phyloP scores from a whole-genome alignment of 2,329 filamentous ascomycete genomes.

The Ceratocystis eucalypticola region DNA sequence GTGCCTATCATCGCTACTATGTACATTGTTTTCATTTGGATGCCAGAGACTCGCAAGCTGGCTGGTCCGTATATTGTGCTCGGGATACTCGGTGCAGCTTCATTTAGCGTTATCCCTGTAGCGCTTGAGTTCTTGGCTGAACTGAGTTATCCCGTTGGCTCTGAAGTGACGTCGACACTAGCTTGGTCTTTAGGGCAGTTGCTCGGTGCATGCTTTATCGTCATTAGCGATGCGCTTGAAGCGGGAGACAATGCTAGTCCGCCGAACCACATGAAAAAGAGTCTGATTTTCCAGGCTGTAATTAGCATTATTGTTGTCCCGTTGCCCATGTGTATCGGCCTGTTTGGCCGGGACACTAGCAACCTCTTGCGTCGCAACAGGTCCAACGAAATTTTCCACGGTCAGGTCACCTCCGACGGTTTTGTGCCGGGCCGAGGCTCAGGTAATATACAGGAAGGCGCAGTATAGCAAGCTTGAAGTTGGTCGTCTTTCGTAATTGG shows the following conservation, averaged over 20 bases:
- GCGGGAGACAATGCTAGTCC: conserved; percentile 40
- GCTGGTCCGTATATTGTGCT: conserved; percentile 62
- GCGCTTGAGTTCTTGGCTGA: conserved; percentile 79
- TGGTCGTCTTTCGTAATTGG: not conserved
- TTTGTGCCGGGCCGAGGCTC: not conserved
- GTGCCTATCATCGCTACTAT: conserved; percentile 59
- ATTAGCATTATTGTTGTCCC: conserved; percentile 52
- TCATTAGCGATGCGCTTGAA: conserved; percentile 65
- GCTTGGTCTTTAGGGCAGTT: conserved; percentile 82
- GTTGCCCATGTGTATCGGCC: conserved; percentile 53
- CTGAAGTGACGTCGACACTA: conserved; percentile 70
- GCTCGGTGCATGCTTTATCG: conserved; percentile 69
- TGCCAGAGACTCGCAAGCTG: conserved; percentile 43
- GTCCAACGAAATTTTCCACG: conserved; percentile 8
- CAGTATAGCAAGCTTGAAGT: not conserved
- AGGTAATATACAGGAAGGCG: not conserved
- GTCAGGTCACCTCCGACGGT: not conserved
- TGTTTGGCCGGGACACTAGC: conserved; percentile 47
- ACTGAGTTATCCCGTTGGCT: conserved; percentile 71
- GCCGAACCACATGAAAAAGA: conserved; percentile 57
- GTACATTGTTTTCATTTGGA: conserved; percentile 73
- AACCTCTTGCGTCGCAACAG: not conserved
- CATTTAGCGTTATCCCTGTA: conserved; percentile 69
- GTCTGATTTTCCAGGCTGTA: conserved; percentile 67
- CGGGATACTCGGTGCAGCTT: conserved; percentile 62